Conservation (phyloP, 306 rosid genomes). For the Dryas octopetala region DNA sequence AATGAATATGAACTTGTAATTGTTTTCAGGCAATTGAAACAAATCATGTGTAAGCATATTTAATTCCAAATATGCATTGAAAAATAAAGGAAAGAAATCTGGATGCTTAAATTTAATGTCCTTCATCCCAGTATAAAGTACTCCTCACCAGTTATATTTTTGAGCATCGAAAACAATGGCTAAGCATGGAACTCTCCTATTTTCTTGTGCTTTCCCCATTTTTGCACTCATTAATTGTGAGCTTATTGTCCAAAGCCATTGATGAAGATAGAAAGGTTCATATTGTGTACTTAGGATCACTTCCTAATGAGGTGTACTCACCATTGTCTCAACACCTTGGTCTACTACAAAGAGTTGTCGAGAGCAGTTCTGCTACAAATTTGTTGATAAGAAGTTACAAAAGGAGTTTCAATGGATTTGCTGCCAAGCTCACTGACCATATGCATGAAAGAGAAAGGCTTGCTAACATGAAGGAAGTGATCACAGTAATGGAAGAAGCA, state of each 20-base stretch:
- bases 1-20: not conserved
- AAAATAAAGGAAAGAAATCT: not conserved
- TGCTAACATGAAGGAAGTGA: slow-evolving; percentile 19
- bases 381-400: slow-evolving; percentile 3
- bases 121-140: not conserved
- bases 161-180: not conserved
- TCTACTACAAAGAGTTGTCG: not conserved
- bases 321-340: slow-evolving; percentile 4
- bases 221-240: not conserved
- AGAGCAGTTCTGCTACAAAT: not conserved
- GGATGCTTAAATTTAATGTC: not conserved
- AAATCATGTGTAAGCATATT: too few relatives aligned
- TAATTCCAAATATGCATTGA: not conserved
- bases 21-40: not conserved
- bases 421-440: slow-evolving; percentile 17
- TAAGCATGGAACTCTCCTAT: not conserved
- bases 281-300: slow-evolving; percentile 10
- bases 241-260: not conserved
- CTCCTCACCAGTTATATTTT: not conserved
- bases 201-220: not conserved
- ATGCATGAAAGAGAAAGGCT: slow-evolving; percentile 6
- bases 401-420: slow-evolving; percentile 29
- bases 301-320: not conserved
- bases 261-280: slow-evolving; percentile 6
- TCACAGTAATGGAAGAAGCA: too few relatives aligned